A percentile compares a stretch with the other conserved stretches of the same genome.
Evolutionary conservation across 305 asterid species (phyloP).

Genomic region (Solanum chacoense): DNA sequence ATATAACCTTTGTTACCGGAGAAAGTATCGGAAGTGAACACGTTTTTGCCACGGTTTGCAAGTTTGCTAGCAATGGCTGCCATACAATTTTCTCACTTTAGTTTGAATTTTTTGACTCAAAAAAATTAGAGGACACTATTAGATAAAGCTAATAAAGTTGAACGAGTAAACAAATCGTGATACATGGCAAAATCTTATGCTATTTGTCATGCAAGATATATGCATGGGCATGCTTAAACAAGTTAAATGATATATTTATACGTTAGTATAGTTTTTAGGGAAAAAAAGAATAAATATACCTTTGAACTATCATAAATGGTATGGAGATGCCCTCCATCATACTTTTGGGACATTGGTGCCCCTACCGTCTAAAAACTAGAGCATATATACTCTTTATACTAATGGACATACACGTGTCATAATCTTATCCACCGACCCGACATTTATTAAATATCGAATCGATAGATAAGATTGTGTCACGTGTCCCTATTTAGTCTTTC

Average conservation of each 20-base stretch:
- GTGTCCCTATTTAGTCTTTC: too few species aligned
- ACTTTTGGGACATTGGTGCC: too few species aligned
- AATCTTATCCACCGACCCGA: too few species aligned
- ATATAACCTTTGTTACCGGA: not conserved
- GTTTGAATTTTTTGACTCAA: not conserved
- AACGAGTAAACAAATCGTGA: not conserved
- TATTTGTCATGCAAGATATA: not conserved
- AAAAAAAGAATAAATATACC: too few species aligned
- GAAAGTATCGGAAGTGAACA: not conserved
- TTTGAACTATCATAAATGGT: too few species aligned
- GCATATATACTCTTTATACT: too few species aligned
- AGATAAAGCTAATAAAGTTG: not conserved
- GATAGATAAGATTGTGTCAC: too few species aligned
- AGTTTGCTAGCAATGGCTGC: not conserved
- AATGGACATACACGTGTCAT: too few species aligned
- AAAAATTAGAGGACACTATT: not conserved
- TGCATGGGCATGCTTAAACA: fast-evolving
- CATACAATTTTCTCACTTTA: not conserved
- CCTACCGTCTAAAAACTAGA: too few species aligned
- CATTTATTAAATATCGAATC: too few species aligned
- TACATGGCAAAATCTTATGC: not conserved
- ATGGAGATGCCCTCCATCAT: fast-evolving
- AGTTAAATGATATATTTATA: not conserved
- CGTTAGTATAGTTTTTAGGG: too few species aligned
- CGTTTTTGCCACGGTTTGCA: not conserved